Evolutionary conservation across 2,329 filamentous ascomycete species (phyloP), one percentile per base, ranked within the genome.

Genomic region (Pseudogymnoascus sp.): DNA sequence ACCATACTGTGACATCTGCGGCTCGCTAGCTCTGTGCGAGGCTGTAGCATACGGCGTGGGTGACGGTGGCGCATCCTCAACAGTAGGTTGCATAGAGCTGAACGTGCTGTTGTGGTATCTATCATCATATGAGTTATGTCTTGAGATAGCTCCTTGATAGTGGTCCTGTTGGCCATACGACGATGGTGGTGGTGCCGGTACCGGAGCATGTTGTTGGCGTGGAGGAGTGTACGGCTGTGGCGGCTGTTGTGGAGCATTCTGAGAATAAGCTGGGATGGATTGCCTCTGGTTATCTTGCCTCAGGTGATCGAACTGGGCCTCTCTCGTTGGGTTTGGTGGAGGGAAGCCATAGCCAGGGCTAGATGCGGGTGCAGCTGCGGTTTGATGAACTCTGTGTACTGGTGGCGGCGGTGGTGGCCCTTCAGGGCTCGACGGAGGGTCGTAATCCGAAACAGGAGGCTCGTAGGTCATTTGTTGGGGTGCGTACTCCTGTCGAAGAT

Each of bases 41-140:
- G 67, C 65, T 59, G 64, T 64, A 42, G 64, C 65, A 7, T 37
- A 59, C 36, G 62, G 65, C 16, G 68, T 66, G 18, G 72, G 71
- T 46, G 71, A 72, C 5, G 69, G 68, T 11, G 72, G 71, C 25
- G 69, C 78, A 69, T 80, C 78, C 66, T 79, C 78, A 56, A 80
- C 78, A 0, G 76, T 76, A 7, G 78, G 76, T 64, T 80, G 78
- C 78, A 80, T 79, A 5, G 75, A 74, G 10, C 74, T 75, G 66
- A 78, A 76, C 63, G 75, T 42, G 38, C 16, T 71, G 14, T 70
- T 67, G 62, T 75, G 73, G 62, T 75, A 76, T 42, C 67, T 66
- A n/a, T 71, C 67, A 61, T 73, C 71, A 59, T 70, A 73, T n/a
- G 71, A 68, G 63, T 74, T 66, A 68, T 75, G 69, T 46, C 70